Evolutionary conservation across 257 asterid genomes (phyloP).

Genomic region (Nicotiana attenuata): DNA sequence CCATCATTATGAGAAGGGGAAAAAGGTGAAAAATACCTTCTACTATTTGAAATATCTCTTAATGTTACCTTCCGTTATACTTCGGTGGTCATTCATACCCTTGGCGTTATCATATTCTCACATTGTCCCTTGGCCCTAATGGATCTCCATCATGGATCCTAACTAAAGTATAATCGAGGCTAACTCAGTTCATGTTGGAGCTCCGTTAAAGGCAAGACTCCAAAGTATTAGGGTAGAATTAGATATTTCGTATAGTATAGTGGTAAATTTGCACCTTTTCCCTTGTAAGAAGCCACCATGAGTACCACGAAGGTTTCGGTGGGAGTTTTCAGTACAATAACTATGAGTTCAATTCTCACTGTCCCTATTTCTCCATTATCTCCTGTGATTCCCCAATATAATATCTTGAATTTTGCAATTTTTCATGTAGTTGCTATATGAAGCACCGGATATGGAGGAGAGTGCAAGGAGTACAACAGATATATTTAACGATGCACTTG

Average conservation of each 20-base stretch:
- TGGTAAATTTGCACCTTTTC: neutral
- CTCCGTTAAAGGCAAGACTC: neutral
- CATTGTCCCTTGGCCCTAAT: neutral
- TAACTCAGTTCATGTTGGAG: neutral
- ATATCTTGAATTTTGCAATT: neutral
- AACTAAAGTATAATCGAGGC: neutral
- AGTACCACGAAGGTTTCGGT: neutral
- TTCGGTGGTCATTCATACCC: neutral
- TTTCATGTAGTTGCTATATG: constrained; percentile 55
- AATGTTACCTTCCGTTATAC: neutral
- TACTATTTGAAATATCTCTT: neutral
- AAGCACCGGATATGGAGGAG: constrained; percentile 52
- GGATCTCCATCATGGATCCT: neutral
- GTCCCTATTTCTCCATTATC: neutral
- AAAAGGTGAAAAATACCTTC: neutral
- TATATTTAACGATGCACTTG: constrained; percentile 53
- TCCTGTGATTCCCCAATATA: neutral
- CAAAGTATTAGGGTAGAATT: neutral
- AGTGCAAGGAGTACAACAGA: constrained; percentile 26
- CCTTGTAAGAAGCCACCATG: neutral
- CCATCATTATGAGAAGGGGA: neutral
- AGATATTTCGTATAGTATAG: neutral
- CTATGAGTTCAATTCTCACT: neutral
- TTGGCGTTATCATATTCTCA: neutral
- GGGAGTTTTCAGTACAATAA: neutral